Evolutionary conservation across 768 basidiomycete genomes (phyloP).

Genomic region (Rhizopogon salebrosus): DNA sequence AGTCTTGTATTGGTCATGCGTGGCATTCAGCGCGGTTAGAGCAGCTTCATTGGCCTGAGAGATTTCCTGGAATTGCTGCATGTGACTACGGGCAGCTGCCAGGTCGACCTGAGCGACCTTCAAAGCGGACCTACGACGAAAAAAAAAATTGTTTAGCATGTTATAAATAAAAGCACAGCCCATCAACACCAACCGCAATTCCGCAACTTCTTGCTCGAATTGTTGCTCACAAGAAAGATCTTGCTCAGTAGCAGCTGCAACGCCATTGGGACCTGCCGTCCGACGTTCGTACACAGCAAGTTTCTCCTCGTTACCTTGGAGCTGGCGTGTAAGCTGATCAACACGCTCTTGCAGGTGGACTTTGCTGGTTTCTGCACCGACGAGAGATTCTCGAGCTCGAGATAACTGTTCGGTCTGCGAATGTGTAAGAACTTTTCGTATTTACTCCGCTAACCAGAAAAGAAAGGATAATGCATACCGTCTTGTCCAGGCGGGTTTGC

Average conservation of each 20-base stretch:
- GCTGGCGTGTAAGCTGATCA: slow-evolving; percentile 41
- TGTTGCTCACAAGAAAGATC: slow-evolving; percentile 68
- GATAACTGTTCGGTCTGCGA: slow-evolving; percentile 57
- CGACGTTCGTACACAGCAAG: slow-evolving; percentile 82
- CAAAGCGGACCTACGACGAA: slow-evolving; percentile 53
- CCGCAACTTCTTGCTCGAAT: slow-evolving; percentile 79
- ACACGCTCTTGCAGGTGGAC: slow-evolving; percentile 69
- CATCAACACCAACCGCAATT: slow-evolving; percentile 54
- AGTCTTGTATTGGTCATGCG: slow-evolving; percentile 76
- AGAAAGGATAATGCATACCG: slow-evolving; percentile 47
- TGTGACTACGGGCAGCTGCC: slow-evolving; percentile 61
- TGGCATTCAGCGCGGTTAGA: slow-evolving; percentile 59
- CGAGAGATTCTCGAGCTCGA: slow-evolving; percentile 63
- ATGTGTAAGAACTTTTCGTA: slow-evolving; percentile 7
- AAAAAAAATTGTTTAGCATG: not conserved
- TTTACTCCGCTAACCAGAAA: not conserved
- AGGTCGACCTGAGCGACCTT: slow-evolving; percentile 79
- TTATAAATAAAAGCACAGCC: not conserved
- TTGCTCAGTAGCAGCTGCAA: slow-evolving; percentile 33
- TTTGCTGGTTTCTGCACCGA: slow-evolving; percentile 73
- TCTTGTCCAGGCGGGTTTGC: slow-evolving; percentile 65
- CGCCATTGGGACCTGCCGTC: slow-evolving; percentile 25
- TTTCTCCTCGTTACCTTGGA: slow-evolving; percentile 80
- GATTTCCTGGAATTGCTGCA: slow-evolving; percentile 83
- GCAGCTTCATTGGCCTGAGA: slow-evolving; percentile 79